These are phyloP conservation scores for Alternaria panax DNA, from an alignment of 2,329 filamentous ascomycete species.

Conservation along the genomic window DNA sequence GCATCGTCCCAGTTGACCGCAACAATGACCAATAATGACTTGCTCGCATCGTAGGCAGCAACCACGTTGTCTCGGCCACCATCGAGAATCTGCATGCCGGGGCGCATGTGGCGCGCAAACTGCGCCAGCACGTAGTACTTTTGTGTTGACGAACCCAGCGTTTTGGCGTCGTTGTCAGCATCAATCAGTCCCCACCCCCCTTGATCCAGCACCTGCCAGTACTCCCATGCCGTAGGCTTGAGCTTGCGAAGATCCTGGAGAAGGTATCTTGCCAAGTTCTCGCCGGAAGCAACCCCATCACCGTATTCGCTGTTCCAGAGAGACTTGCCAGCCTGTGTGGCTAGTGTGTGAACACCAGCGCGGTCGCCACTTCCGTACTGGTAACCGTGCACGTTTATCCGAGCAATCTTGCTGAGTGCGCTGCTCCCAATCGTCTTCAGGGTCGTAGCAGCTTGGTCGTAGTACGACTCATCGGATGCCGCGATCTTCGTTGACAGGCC, in stretches of 20 bases:
- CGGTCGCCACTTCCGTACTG: slow-evolving; percentile 11
- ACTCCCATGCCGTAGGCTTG: slow-evolving; percentile 13
- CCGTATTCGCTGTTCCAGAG: slow-evolving; percentile 18
- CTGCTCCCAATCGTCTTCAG: slow-evolving; percentile 10
- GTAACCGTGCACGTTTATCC: slow-evolving; percentile 15
- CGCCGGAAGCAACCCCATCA: slow-evolving; percentile 6
- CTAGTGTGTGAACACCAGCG: slow-evolving; percentile 3
- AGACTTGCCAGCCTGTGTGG: slow-evolving; percentile 2
- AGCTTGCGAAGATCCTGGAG: slow-evolving; percentile 10
- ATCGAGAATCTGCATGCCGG: slow-evolving; percentile 15
- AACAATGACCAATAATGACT: slow-evolving; percentile 9
- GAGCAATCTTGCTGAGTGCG: slow-evolving; percentile 11
- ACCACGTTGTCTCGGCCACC: slow-evolving; percentile 11
- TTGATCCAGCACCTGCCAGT: slow-evolving; percentile 14
- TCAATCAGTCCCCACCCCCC: slow-evolving; percentile 13
- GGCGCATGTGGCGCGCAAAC: slow-evolving; percentile 13
- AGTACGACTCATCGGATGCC: slow-evolving; percentile 16
- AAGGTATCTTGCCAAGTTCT: slow-evolving; percentile 7
- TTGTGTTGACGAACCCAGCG: slow-evolving; percentile 7
- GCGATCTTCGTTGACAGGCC: slow-evolving; percentile 7
- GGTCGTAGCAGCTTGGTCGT: slow-evolving; percentile 12
- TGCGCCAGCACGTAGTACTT: slow-evolving; percentile 16
- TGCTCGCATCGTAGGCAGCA: slow-evolving; percentile 13
- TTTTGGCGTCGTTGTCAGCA: slow-evolving; percentile 15
- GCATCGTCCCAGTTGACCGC: slow-evolving; percentile 12